Evolutionary conservation across 108 stramenopile genomes (phyloP).

Genomic region (Nitzschia sp.): DNA sequence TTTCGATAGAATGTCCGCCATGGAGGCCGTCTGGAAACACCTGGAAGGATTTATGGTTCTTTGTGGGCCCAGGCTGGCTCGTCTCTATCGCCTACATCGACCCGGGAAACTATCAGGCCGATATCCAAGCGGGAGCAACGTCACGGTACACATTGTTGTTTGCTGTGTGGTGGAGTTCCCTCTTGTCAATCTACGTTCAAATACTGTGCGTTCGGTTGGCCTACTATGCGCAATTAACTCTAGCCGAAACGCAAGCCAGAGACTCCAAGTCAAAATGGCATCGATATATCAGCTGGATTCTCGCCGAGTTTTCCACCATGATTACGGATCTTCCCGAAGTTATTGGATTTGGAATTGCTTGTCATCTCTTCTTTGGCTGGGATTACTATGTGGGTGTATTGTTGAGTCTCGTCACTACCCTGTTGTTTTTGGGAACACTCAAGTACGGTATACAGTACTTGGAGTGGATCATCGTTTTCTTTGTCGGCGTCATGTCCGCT

Average conservation of each 20-base stretch:
- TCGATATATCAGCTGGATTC: slow-evolving; percentile 49
- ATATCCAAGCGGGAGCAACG: slow-evolving; percentile 82
- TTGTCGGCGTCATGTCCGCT: slow-evolving; percentile 76
- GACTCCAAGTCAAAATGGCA: slow-evolving; percentile 21
- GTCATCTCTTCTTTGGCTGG: slow-evolving; percentile 64
- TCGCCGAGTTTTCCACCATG: slow-evolving; percentile 71
- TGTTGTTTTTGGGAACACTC: slow-evolving; percentile 75
- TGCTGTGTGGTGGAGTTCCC: slow-evolving; percentile 65
- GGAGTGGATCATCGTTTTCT: slow-evolving; percentile 65
- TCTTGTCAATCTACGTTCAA: slow-evolving; percentile 76
- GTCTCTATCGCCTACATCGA: slow-evolving; percentile 87
- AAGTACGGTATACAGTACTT: slow-evolving; percentile 70
- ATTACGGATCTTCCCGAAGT: slow-evolving; percentile 82
- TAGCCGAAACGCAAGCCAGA: slow-evolving; percentile 67
- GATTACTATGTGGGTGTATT: slow-evolving; percentile 60
- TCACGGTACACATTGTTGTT: slow-evolving; percentile 74
- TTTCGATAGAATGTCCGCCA: neutral
- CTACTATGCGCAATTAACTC: slow-evolving; percentile 64
- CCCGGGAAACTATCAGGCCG: slow-evolving; percentile 87
- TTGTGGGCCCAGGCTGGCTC: slow-evolving; percentile 49
- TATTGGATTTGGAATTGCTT: slow-evolving; percentile 73
- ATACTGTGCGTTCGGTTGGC: slow-evolving; percentile 77
- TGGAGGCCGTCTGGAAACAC: slow-evolving; percentile 34
- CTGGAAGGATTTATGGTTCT: slow-evolving; percentile 55
- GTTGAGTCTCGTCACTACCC: slow-evolving; percentile 56